A percentile compares a stretch with the other conserved stretches of the same genome.
phyloP scores from a whole-genome alignment of 148 eudicot species.

The Camellia sinensis region DNA sequence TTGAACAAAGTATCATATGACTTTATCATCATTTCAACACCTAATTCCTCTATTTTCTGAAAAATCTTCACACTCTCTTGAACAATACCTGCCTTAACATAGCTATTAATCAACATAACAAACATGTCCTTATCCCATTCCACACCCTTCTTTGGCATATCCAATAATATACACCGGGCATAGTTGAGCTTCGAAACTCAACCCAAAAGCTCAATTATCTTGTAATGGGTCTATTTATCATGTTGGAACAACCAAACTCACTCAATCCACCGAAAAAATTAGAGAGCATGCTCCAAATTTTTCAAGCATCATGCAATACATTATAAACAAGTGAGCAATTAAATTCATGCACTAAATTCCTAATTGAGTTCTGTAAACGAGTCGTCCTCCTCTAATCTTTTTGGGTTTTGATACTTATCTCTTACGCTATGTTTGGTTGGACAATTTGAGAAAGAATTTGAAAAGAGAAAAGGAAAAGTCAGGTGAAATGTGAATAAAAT shows the following conservation, averaged over 20 bases:
- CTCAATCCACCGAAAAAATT: constrained; percentile 86
- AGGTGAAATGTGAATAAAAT: no score
- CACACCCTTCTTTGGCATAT: constrained; percentile 70
- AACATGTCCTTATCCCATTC: constrained; percentile 79
- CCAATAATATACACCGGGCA: constrained; percentile 71
- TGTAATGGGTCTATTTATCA: no score
- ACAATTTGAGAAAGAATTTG: no score
- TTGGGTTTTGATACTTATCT: no score
- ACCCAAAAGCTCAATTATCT: no score
- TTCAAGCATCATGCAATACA: constrained; percentile 41
- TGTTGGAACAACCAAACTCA: constrained; percentile 21
- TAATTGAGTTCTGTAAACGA: no score
- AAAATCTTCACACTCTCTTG: constrained; percentile 79
- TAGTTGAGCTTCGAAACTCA: constrained; percentile 44
- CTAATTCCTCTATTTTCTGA: constrained; percentile 64
- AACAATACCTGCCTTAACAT: constrained; percentile 67
- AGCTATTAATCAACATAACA: constrained; percentile 71
- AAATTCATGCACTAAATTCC: no score
- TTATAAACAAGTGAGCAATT: no score
- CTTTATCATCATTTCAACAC: constrained; percentile 50
- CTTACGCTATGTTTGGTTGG: no score
- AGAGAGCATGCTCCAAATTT: constrained; percentile 63
- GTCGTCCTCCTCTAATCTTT: no score
- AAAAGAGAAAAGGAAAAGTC: no score
- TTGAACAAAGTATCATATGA: constrained; percentile 44